These are phyloP conservation scores for Lecanicillium sp. DNA, from an alignment of 2,329 filamentous ascomycete species.

Conservation along the genomic window DNA sequence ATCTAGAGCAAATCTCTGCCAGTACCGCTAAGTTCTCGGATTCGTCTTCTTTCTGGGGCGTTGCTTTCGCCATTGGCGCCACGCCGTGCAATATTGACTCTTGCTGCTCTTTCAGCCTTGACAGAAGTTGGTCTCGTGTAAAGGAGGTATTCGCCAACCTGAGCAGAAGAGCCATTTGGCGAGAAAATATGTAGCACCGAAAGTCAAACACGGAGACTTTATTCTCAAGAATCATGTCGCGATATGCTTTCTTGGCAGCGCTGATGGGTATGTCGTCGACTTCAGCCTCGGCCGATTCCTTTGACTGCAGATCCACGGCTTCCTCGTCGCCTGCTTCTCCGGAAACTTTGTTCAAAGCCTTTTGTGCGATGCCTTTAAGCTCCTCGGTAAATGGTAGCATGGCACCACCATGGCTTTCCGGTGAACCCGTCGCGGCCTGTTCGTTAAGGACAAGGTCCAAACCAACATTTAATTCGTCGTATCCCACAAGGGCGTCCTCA, in stretches of 20 bases:
- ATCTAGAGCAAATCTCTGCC: conserved; percentile 78
- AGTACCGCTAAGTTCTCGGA: conserved; percentile 69
- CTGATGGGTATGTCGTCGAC: conserved; percentile 54
- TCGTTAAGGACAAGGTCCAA: conserved; percentile 77
- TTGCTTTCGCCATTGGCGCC: conserved; percentile 39
- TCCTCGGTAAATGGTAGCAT: conserved; percentile 69
- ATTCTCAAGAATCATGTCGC: conserved; percentile 86
- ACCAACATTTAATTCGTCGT: conserved; percentile 86
- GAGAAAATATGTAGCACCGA: conserved; percentile 83
- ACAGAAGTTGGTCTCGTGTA: conserved; percentile 53
- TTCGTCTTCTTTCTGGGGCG: conserved; percentile 47
- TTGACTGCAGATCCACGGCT: conserved; percentile 43
- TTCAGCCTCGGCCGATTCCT: conserved; percentile 28
- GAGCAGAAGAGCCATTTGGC: conserved; percentile 76
- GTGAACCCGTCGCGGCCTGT: conserved; percentile 50
- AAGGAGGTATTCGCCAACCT: conserved; percentile 70
- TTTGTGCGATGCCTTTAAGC: conserved; percentile 52
- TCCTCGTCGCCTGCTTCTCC: conserved; percentile 29
- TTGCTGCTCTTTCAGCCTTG: conserved; percentile 55
- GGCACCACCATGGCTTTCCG: conserved; percentile 61
- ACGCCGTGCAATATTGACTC: conserved; percentile 50
- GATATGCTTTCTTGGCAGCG: conserved; percentile 69
- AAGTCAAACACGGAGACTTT: conserved; percentile 97
- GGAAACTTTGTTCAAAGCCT: conserved; percentile 34
- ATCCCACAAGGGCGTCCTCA: conserved; percentile 89